Percentiles rank a stretch among this genome's conserved stretches.
phyloP scores from a whole-genome alignment of 352 stramenopile genomes.

The Globisporangium perplexum region DNA sequence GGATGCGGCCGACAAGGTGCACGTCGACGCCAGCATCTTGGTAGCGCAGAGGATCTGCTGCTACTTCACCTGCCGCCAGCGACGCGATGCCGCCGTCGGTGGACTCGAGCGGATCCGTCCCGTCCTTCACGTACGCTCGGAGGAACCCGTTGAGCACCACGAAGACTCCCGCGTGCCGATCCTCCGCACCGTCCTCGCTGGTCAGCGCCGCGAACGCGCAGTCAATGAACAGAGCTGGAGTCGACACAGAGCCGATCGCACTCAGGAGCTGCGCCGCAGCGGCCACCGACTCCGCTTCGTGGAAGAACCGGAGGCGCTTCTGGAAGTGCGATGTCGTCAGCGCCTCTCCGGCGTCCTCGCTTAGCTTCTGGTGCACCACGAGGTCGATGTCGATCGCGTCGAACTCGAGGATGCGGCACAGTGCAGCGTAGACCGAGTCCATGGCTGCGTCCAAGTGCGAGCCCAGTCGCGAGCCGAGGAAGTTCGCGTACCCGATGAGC shows the following conservation, averaged over 20 bases:
- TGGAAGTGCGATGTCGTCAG: slow-evolving; percentile 70
- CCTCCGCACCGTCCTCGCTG: slow-evolving; percentile 1
- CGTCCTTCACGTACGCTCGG: slow-evolving; percentile 15
- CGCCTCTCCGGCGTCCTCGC: slow-evolving; percentile 2
- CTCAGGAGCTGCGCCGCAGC: slow-evolving; percentile 40
- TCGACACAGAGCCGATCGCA: slow-evolving; percentile 36
- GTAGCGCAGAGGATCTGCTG: background rate
- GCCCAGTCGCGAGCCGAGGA: slow-evolving; percentile 33
- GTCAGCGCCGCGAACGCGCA: slow-evolving; percentile 43
- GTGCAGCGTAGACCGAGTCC: slow-evolving; percentile 33
- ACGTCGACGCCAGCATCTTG: slow-evolving; percentile 27
- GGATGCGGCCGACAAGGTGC: slow-evolving; percentile 59
- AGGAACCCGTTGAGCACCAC: slow-evolving; percentile 68
- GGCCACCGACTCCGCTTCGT: slow-evolving; percentile 57
- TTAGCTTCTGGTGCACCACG: slow-evolving; percentile 42
- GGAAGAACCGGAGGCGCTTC: slow-evolving; percentile 68
- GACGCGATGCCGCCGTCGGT: background rate
- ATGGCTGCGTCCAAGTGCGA: slow-evolving; percentile 49
- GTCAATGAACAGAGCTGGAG: slow-evolving; percentile 62
- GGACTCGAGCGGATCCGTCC: background rate
- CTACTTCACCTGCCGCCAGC: background rate
- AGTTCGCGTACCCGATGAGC: slow-evolving; percentile 60
- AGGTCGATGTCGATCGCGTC: slow-evolving; percentile 72
- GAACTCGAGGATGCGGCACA: slow-evolving; percentile 49
- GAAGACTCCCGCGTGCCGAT: slow-evolving; percentile 30